Evolutionary conservation across 805 yeast species (phyloP), one percentile per base, ranked within the genome.

Genomic region (Nakazawaea peltata): DNA sequence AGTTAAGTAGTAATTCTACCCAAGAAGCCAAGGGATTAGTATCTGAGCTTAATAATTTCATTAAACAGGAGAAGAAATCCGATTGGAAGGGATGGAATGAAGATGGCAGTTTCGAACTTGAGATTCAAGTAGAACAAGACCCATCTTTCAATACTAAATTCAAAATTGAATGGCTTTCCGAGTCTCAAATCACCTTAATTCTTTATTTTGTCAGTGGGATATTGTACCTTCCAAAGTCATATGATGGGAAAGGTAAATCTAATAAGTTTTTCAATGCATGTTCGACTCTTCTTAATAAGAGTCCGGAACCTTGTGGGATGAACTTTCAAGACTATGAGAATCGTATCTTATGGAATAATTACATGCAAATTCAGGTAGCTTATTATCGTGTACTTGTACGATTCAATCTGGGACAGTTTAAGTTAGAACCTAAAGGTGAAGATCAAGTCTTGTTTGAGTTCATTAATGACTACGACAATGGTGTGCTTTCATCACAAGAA

Each of bases 131-230:
- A 13, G 17, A 4, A 14, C 7, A 5, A 12, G 19, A 11, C 27
- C 9, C 9, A 25, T 8, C 6, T 9, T 6, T 13, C 6, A 9
- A 9, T 9, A 6, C n/a, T 5, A n/a, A 25, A 3, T 18, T 53
- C 13, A 45, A 51, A 16, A 43, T 66, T 2, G 46, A 48, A 14
- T 70, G 76, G 74, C 36, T 69, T 10, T 53, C 59, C 11, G 53
- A 65, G 4, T 63, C 59, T 28, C 73, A 69, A 37, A 66, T 64
- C 45, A 56, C 59, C 7, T 53, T 65, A 15, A 36, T 59, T 28
- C 52, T 65, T 16, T 67, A 65, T 43, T 59, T 66, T 29, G 45
- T 62, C n/a, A 57, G 65, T 25, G 75, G 70, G 2, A 46, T 69
- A 5, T 47, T 59, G 5, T 57, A 61, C 22, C 41, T 67, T 15